These are phyloP conservation scores for Coemansia sp. DNA, from an alignment of 192 early-diverging fungal genomes.

Conservation along the genomic window DNA sequence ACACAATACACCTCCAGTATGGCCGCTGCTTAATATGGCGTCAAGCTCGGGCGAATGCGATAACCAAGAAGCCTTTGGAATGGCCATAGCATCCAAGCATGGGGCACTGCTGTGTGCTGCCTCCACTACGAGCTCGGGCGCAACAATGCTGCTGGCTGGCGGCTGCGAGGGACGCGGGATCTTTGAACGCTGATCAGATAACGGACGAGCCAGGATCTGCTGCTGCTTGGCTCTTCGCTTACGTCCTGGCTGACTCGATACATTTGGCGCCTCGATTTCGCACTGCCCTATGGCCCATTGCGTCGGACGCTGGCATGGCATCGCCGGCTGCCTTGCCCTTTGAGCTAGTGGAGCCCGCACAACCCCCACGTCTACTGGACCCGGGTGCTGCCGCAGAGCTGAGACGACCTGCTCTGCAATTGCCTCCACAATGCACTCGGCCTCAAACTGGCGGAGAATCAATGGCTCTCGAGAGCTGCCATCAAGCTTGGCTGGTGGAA, in stretches of 20 bases:
- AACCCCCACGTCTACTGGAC: background rate
- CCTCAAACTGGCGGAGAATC: constrained; percentile 13
- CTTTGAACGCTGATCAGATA: background rate
- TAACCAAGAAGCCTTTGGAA: constrained; percentile 12
- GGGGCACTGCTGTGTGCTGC: background rate
- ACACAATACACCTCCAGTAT: constrained; percentile 1
- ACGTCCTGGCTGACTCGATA: background rate
- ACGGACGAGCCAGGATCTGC: background rate
- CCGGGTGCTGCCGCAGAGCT: background rate
- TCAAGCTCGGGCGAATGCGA: background rate
- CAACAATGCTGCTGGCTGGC: background rate
- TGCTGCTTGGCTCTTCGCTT: constrained; percentile 8
- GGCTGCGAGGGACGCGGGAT: background rate
- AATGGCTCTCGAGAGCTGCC: constrained; percentile 17
- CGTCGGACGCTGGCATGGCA: background rate
- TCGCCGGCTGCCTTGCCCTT: background rate
- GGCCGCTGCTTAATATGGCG: background rate
- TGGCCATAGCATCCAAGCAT: background rate
- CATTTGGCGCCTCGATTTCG: background rate
- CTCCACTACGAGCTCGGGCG: background rate
- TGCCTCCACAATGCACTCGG: constrained; percentile 12
- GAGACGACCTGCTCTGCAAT: constrained; percentile 4
- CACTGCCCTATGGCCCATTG: background rate
- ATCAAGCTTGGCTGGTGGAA: constrained; percentile 23
- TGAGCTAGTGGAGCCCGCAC: background rate